Percentiles rank a stretch among this genome's conserved stretches.
Evolutionary conservation across 768 basidiomycete genomes (phyloP).

Genomic region (Russula earlei): DNA sequence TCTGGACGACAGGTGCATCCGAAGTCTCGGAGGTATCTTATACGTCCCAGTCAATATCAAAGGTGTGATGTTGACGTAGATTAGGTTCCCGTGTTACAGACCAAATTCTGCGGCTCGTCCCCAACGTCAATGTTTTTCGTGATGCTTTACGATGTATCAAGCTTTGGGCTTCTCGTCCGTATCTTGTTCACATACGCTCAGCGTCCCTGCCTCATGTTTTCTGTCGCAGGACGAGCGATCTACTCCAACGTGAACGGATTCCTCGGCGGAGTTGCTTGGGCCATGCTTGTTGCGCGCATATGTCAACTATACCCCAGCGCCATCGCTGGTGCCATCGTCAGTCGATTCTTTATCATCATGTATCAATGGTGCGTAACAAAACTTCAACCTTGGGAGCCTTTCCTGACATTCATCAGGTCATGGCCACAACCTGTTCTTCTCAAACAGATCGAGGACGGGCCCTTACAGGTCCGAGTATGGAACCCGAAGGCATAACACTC

Average conservation of each 20-base stretch:
- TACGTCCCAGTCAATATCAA: background rate
- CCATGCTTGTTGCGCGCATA: slow-evolving; percentile 97
- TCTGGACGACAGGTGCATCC: slow-evolving; percentile 87
- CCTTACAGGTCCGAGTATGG: slow-evolving; percentile 90
- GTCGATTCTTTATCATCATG: slow-evolving; percentile 97
- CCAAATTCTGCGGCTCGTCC: slow-evolving; percentile 89
- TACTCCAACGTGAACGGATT: slow-evolving; percentile 98
- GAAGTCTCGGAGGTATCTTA: slow-evolving; percentile 81
- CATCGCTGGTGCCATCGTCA: slow-evolving; percentile 89
- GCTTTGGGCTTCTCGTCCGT: slow-evolving; percentile 91
- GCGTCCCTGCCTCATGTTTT: background rate
- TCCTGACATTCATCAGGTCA: slow-evolving; percentile 46
- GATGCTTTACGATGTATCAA: slow-evolving; percentile 94
- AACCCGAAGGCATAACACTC: slow-evolving; percentile 71
- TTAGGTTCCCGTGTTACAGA: slow-evolving; percentile 92
- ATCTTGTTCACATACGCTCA: background rate
- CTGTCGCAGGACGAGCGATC: slow-evolving; percentile 71
- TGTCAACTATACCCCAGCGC: slow-evolving; percentile 97
- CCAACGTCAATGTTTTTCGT: slow-evolving; percentile 89
- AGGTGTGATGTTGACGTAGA: background rate
- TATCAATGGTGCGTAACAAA: slow-evolving; percentile 71
- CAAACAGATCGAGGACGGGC: slow-evolving; percentile 94
- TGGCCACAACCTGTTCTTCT: slow-evolving; percentile 99
- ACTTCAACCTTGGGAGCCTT: background rate
- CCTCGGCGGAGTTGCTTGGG: slow-evolving; percentile 97